Conservation (phyloP, 2,329 filamentous ascomycete species). For the Microdochium paspali region DNA sequence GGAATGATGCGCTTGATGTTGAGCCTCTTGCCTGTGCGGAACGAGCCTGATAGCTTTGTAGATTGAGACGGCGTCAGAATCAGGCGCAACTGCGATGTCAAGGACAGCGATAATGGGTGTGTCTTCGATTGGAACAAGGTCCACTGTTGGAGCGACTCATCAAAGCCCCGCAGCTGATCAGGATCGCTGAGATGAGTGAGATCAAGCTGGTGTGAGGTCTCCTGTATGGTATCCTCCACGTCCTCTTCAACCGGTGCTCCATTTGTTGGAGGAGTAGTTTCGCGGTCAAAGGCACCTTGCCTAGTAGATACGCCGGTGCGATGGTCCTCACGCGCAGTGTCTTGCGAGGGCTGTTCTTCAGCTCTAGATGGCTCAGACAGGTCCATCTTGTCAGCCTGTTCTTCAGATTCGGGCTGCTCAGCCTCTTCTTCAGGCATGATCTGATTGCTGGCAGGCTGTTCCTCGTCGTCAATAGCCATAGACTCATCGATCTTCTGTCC, state of each 20-base stretch:
- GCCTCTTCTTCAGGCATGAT: constrained; percentile 43
- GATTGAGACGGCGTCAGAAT: constrained; percentile 92
- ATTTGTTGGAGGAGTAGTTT: constrained; percentile 27
- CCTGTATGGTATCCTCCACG: constrained; percentile 36
- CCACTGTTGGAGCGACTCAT: constrained; percentile 67
- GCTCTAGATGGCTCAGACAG: constrained; percentile 26
- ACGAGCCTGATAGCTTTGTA: constrained; percentile 92
- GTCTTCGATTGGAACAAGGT: constrained; percentile 75
- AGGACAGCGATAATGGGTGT: constrained; percentile 73
- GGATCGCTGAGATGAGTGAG: constrained; percentile 58
- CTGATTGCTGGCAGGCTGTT: constrained; percentile 37
- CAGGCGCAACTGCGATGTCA: constrained; percentile 90
- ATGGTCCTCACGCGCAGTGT: constrained; percentile 41
- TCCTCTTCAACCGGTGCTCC: constrained; percentile 29
- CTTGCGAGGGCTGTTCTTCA: constrained; percentile 23
- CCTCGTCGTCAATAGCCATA: constrained; percentile 72
- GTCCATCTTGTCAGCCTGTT: constrained; percentile 36
- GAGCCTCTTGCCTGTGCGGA: constrained; percentile 93
- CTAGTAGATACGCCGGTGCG: constrained; percentile 51
- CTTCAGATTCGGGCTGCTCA: constrained; percentile 34
- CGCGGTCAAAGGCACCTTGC: constrained; percentile 48
- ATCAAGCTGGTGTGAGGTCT: constrained; percentile 55
- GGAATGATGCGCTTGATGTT: constrained; percentile 99
- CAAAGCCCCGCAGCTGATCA: constrained; percentile 35
- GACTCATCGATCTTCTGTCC: constrained; percentile 77